phyloP scores from a whole-genome alignment of 2,329 filamentous ascomycete genomes.

The Hymenoscyphus albidus region DNA sequence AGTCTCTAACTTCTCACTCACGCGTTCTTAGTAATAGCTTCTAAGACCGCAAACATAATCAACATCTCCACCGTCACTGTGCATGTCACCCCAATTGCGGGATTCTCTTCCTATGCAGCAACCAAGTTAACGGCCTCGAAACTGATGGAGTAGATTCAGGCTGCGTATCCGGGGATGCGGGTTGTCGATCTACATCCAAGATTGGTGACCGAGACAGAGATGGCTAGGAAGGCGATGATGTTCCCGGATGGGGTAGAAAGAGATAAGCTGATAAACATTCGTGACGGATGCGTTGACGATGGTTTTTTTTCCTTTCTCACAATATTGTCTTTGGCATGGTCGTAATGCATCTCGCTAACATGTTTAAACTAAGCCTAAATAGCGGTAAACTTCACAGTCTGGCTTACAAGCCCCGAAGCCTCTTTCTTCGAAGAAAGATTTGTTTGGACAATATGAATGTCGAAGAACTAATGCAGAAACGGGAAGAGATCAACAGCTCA shows the following conservation, averaged over 20 bases:
- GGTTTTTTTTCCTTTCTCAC: not conserved
- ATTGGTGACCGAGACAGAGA: not conserved
- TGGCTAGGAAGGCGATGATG: not conserved
- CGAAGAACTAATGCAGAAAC: not conserved
- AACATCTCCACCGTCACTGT: not conserved
- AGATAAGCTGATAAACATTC: not conserved
- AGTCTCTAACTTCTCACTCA: not conserved
- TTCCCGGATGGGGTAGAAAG: not conserved
- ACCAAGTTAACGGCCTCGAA: not conserved
- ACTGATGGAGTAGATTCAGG: not conserved
- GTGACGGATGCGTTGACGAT: not conserved
- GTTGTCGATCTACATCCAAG: not conserved
- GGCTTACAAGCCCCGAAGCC: not conserved
- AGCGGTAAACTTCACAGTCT: not conserved
- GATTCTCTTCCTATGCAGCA: not conserved
- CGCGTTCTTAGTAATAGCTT: not conserved
- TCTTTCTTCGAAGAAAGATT: not conserved
- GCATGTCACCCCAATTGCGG: not conserved
- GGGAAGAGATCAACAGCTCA: not conserved
- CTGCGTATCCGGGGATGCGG: not conserved
- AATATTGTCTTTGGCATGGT: not conserved
- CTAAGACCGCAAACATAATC: not conserved
- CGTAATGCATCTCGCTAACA: not conserved
- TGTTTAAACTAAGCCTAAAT: not conserved
- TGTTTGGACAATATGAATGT: not conserved